These are phyloP conservation scores for Colletotrichum trifolii DNA, from an alignment of 2,329 filamentous ascomycete species.

Conservation along the genomic window DNA sequence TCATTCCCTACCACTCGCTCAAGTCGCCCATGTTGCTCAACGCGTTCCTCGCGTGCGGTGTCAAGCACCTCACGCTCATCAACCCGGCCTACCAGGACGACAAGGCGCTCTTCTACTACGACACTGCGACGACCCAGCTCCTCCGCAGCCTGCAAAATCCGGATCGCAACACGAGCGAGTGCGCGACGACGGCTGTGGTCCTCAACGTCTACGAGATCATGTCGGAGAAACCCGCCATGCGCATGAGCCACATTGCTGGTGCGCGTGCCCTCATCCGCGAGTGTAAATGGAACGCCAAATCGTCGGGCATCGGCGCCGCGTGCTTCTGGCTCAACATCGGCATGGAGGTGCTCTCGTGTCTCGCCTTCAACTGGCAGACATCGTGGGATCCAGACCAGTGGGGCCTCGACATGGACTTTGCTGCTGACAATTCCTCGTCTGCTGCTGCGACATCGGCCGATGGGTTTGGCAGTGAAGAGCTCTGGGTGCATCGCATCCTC, in stretches of 20 bases:
- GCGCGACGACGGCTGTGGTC: slow-evolving; percentile 87
- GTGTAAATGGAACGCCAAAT: slow-evolving; percentile 86
- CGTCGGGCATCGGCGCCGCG: slow-evolving; percentile 81
- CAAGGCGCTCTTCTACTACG: slow-evolving; percentile 84
- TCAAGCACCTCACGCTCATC: slow-evolving; percentile 80
- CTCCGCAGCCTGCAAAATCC: slow-evolving; percentile 84
- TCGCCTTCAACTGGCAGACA: slow-evolving; percentile 87
- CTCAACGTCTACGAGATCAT: slow-evolving; percentile 95
- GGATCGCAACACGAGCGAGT: slow-evolving; percentile 84
- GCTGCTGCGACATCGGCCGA: slow-evolving; percentile 41
- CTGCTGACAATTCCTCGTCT: slow-evolving; percentile 43
- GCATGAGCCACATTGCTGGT: slow-evolving; percentile 91
- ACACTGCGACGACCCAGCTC: slow-evolving; percentile 83
- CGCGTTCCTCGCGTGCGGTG: slow-evolving; percentile 89
- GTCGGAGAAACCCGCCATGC: slow-evolving; percentile 80
- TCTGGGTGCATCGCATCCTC: slow-evolving; percentile 89
- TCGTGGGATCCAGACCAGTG: slow-evolving; percentile 92
- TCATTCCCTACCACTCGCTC: slow-evolving; percentile 85
- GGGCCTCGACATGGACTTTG: slow-evolving; percentile 84
- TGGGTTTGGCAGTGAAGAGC: slow-evolving; percentile 72
- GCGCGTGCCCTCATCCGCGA: slow-evolving; percentile 88
- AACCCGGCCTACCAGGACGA: slow-evolving; percentile 78
- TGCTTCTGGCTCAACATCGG: slow-evolving; percentile 96
- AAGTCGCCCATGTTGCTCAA: slow-evolving; percentile 89
- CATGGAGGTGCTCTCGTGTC: slow-evolving; percentile 88